phyloP scores from a whole-genome alignment of 2,329 filamentous ascomycete genomes.

The Aspergillus sp. region DNA sequence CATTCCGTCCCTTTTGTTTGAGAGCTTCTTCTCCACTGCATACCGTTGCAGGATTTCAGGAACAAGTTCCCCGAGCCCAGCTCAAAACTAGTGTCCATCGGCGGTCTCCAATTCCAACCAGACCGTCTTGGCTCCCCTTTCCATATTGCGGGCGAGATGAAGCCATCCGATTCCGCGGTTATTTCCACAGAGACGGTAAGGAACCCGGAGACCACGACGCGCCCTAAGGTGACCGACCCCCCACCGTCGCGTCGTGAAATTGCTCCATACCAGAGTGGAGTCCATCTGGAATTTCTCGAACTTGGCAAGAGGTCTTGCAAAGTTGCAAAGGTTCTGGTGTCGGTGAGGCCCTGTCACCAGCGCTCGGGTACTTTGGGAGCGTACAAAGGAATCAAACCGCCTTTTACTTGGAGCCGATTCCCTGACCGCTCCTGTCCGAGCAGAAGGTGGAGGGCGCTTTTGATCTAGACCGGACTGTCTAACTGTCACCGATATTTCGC shows the following conservation, averaged over 20 bases:
- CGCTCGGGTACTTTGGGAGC: neutral
- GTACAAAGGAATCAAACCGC: neutral
- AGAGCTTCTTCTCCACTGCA: constrained; percentile 12
- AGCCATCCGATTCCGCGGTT: constrained; percentile 1
- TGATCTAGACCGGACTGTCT: neutral
- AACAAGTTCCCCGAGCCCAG: constrained; percentile 33
- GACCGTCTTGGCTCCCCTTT: constrained; percentile 13
- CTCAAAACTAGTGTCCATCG: constrained; percentile 29
- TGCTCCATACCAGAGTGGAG: neutral
- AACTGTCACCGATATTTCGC: constrained; percentile 1
- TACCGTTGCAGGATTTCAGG: constrained; percentile 32
- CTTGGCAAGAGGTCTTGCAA: neutral
- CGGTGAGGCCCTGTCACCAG: constrained; percentile 4
- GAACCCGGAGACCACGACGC: neutral
- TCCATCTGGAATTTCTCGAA: constrained; percentile 3
- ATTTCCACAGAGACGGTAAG: constrained; percentile 7
- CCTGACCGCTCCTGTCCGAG: constrained; percentile 5
- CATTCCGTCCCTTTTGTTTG: constrained; percentile 1
- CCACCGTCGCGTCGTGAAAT: constrained; percentile 4
- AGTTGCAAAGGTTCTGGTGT: neutral
- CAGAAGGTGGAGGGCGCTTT: neutral
- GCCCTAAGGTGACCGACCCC: neutral
- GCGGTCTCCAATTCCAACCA: constrained; percentile 17
- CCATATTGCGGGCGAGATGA: constrained; percentile 9
- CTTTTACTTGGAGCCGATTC: neutral